These are phyloP conservation scores for Xylariales sp. DNA, from an alignment of 2,329 filamentous ascomycete genomes.

Conservation along the genomic window DNA sequence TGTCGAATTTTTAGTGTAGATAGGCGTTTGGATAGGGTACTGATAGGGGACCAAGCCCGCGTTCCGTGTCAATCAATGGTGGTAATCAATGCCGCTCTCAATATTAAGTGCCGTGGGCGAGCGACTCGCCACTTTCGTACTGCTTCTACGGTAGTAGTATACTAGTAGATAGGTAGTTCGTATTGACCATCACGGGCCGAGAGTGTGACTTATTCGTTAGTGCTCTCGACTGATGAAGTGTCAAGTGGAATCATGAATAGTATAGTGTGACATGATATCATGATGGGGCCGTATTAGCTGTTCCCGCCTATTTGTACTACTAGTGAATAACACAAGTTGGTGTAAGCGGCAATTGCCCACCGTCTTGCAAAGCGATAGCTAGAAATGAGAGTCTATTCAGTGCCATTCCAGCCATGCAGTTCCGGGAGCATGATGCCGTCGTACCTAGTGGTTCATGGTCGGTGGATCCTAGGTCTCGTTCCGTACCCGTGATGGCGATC, in stretches of 20 bases:
- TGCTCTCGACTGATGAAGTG: too few relatives aligned
- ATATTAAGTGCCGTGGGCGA: neutral
- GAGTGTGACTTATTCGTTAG: too few relatives aligned
- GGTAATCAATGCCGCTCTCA: neutral
- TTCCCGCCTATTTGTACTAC: too few relatives aligned
- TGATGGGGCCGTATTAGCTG: too few relatives aligned
- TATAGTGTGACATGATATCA: too few relatives aligned
- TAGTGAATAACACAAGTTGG: too few relatives aligned
- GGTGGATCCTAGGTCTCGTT: conserved; percentile 7
- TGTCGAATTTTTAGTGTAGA: neutral
- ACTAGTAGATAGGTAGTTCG: conserved; percentile 1
- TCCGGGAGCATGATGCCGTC: too few relatives aligned
- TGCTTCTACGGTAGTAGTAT: neutral
- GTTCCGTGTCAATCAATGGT: neutral
- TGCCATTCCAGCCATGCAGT: too few relatives aligned
- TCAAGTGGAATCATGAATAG: too few relatives aligned
- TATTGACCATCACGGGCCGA: neutral
- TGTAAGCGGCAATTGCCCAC: too few relatives aligned
- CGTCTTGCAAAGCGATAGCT: too few relatives aligned
- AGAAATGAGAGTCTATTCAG: too few relatives aligned
- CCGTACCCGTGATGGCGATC: neutral
- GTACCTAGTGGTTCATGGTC: neutral
- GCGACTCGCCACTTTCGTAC: neutral
- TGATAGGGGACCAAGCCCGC: neutral
- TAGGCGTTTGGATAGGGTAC: neutral